Evolutionary conservation across 2,329 filamentous ascomycete species (phyloP).

Genomic region (Sarocladium kiliense): DNA sequence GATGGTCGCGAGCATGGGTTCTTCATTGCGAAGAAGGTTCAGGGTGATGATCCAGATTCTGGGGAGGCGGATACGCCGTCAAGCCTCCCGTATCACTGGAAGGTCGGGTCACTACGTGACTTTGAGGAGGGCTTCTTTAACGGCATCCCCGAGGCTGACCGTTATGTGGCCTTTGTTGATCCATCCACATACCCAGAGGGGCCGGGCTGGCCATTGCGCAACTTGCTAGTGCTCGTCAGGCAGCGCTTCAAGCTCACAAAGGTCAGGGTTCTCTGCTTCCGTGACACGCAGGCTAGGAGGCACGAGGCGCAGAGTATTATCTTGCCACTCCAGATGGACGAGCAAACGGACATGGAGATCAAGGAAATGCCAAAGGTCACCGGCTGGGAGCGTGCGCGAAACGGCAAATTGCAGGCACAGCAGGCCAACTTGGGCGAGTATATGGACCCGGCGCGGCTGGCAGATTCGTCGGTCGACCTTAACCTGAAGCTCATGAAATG

Average conservation of each 20-base stretch:
- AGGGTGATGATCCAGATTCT: conserved; percentile 30
- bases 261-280: conserved; percentile 83
- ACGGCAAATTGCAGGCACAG: conserved; percentile 71
- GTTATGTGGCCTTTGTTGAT: conserved; percentile 83
- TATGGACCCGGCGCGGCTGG: conserved; percentile 83
- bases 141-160: conserved; percentile 63
- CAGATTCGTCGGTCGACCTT: conserved; percentile 90
- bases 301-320: conserved; percentile 81
- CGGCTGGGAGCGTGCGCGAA: conserved; percentile 85
- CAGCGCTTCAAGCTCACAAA: conserved; percentile 73
- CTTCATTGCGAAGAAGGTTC: conserved; percentile 82
- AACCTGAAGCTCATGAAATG: conserved; percentile 99
- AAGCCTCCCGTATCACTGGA: conserved; percentile 65
- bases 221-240: conserved; percentile 78
- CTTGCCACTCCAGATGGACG: conserved; percentile 57
- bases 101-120: conserved; percentile 66
- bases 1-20: conserved; percentile 88
- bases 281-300: conserved; percentile 71
- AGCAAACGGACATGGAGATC: conserved; percentile 35
- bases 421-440: conserved; percentile 83
- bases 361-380: conserved; percentile 78
- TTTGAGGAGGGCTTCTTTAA: conserved; percentile 90
- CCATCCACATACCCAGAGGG: conserved; percentile 84
- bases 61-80: conserved; percentile 47
- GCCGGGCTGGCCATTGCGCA: conserved; percentile 89